These are phyloP conservation scores for Suillus americanus DNA, from an alignment of 768 basidiomycete species.

Conservation along the genomic window DNA sequence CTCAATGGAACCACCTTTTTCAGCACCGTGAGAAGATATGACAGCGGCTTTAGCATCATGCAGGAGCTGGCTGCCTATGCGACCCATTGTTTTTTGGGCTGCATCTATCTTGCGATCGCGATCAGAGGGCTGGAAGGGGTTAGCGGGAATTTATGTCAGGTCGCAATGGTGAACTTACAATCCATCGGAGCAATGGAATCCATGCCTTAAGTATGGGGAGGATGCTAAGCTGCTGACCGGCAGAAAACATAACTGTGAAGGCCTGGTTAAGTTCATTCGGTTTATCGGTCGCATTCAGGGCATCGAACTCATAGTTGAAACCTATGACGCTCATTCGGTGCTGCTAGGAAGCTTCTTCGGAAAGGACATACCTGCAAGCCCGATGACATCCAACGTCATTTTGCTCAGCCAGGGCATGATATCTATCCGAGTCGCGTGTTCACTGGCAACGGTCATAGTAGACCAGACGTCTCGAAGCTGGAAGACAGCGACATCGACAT, in stretches of 20 bases:
- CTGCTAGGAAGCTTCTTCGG: background rate
- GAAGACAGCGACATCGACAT: background rate
- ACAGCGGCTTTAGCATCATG: conserved; percentile 47
- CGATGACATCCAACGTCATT: conserved; percentile 43
- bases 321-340: conserved; percentile 23
- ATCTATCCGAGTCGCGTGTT: conserved; percentile 26
- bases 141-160: background rate
- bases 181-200: conserved; percentile 36
- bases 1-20: conserved; percentile 31
- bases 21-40: conserved; percentile 15
- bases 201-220: conserved; percentile 33
- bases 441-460: conserved; percentile 27
- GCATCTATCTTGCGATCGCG: conserved; percentile 15
- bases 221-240: conserved; percentile 13
- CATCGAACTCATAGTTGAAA: conserved; percentile 38
- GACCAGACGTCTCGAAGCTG: conserved; percentile 54
- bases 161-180: conserved; percentile 32
- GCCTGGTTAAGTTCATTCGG: conserved; percentile 34
- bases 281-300: conserved; percentile 25
- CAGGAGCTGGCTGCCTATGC: conserved; percentile 51
- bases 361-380: conserved; percentile 34
- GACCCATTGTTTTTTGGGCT: conserved; percentile 42
- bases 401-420: conserved; percentile 33
- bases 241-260: conserved; percentile 31
- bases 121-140: conserved; percentile 21